A percentile compares a stretch with the other conserved stretches of the same genome.
These are phyloP conservation scores for Microsporum ferrugineum DNA, from an alignment of 2,329 filamentous ascomycete genomes.

Conservation along the genomic window DNA sequence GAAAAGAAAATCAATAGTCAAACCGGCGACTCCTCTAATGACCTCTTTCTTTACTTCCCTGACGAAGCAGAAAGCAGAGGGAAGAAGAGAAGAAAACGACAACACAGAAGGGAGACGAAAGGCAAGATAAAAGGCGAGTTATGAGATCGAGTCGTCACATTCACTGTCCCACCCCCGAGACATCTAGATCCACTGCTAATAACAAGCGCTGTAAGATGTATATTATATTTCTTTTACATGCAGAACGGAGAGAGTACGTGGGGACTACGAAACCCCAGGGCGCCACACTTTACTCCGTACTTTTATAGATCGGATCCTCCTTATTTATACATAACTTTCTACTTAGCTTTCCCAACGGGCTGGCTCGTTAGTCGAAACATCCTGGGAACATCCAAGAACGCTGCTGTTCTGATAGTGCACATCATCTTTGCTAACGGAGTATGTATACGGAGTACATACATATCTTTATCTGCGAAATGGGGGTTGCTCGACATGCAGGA, in stretches of 20 bases:
- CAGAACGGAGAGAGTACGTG: background rate
- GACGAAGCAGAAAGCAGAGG: background rate
- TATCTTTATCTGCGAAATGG: background rate
- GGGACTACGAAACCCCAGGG: background rate
- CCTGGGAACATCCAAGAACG: background rate
- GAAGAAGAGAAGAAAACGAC: background rate
- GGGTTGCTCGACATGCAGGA: background rate
- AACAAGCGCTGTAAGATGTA: constrained; percentile 3
- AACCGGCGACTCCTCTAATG: background rate
- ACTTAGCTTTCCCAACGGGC: background rate
- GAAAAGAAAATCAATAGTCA: background rate
- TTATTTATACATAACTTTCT: background rate
- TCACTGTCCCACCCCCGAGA: constrained; percentile 2
- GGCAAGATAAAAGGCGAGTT: background rate
- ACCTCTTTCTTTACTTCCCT: background rate
- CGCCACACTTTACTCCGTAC: constrained; percentile 1
- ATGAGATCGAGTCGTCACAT: constrained; percentile 4
- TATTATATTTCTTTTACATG: constrained; percentile 4
- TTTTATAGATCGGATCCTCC: constrained; percentile 1
- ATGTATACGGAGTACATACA: background rate
- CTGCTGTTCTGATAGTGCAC: background rate
- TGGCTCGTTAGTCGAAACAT: constrained; percentile 4
- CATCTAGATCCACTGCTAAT: constrained; percentile 5
- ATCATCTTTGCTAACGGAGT: background rate
- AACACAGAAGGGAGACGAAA: background rate